A percentile compares a stretch with the other conserved stretches of the same genome.
Evolutionary conservation across 108 stramenopile genomes (phyloP).

Genomic region (Hondaea fermentalgiana): DNA sequence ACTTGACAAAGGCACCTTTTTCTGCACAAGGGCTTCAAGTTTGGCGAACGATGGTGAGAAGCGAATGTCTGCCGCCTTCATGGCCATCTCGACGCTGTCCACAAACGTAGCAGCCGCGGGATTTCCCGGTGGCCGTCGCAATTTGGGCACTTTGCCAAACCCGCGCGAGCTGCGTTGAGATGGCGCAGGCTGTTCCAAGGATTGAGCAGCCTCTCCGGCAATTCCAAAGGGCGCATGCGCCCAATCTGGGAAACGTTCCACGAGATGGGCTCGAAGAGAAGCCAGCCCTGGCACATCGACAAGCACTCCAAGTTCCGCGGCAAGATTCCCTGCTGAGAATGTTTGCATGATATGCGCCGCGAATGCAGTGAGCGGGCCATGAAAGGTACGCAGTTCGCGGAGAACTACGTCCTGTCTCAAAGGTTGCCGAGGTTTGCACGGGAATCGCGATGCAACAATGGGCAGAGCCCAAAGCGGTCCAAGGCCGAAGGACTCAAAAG

Average conservation of each 20-base stretch:
- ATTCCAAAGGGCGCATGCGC: not conserved
- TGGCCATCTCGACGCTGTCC: not conserved
- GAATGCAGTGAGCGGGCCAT: not conserved
- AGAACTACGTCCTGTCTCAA: not conserved
- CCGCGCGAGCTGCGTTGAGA: too few relatives aligned
- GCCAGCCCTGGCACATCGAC: not conserved
- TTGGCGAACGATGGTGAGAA: not conserved
- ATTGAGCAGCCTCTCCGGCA: not conserved
- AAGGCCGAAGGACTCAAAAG: not conserved
- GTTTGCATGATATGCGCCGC: not conserved
- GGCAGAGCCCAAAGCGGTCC: not conserved
- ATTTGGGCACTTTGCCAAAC: not conserved
- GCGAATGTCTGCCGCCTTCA: not conserved
- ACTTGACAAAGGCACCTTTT: not conserved
- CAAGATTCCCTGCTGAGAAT: not conserved
- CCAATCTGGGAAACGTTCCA: not conserved
- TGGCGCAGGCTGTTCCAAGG: not conserved
- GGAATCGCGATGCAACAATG: not conserved
- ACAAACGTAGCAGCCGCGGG: not conserved
- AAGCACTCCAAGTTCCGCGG: not conserved
- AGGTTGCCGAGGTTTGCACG: not conserved
- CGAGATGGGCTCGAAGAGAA: not conserved
- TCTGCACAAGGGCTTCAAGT: not conserved
- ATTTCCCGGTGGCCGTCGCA: not conserved
- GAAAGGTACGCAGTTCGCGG: not conserved